Evolutionary conservation across 2,329 filamentous ascomycete species (phyloP).

Genomic region (Aspergillus neotritici): DNA sequence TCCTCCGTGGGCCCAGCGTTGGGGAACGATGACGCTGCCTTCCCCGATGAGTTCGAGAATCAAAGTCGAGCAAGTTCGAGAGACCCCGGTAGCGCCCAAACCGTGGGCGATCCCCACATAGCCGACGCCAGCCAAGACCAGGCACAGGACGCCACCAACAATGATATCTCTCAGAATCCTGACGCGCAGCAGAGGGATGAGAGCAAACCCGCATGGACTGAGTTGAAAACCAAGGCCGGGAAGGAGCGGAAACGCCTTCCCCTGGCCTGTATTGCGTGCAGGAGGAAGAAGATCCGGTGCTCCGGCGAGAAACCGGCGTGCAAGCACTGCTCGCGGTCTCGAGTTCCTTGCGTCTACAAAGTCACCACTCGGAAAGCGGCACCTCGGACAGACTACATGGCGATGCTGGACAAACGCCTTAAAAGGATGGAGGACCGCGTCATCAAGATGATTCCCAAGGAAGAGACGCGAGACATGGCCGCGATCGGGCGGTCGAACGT

Average conservation of each 20-base stretch:
- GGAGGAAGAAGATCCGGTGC: constrained; percentile 95
- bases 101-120: constrained; percentile 18
- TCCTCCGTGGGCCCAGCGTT: constrained; percentile 21
- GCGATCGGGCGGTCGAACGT: constrained; percentile 74
- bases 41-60: constrained; percentile 30
- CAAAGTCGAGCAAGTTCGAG: constrained; percentile 34
- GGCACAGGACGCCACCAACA: constrained; percentile 17
- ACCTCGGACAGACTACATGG: constrained; percentile 96
- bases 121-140: constrained; percentile 16
- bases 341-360: constrained; percentile 96
- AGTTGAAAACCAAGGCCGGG: constrained; percentile 83
- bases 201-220: constrained; percentile 62
- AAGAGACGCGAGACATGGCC: constrained; percentile 64
- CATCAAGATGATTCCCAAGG: constrained; percentile 88
- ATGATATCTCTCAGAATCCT: constrained; percentile 17
- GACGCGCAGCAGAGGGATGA: constrained; percentile 46
- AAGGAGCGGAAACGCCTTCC: constrained; percentile 93
- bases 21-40: constrained; percentile 22
- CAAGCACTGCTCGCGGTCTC: constrained; percentile 87
- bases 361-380: constrained; percentile 91
- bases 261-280: constrained; percentile 89
- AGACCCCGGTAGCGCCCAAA: constrained; percentile 26
- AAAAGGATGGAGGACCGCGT: constrained; percentile 98
- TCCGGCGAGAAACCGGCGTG: constrained; percentile 96
- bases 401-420: constrained; percentile 91